Base-by-base conservation (phyloP, 2,329 filamentous ascomycete species). In the Fusarium compactum region DNA sequence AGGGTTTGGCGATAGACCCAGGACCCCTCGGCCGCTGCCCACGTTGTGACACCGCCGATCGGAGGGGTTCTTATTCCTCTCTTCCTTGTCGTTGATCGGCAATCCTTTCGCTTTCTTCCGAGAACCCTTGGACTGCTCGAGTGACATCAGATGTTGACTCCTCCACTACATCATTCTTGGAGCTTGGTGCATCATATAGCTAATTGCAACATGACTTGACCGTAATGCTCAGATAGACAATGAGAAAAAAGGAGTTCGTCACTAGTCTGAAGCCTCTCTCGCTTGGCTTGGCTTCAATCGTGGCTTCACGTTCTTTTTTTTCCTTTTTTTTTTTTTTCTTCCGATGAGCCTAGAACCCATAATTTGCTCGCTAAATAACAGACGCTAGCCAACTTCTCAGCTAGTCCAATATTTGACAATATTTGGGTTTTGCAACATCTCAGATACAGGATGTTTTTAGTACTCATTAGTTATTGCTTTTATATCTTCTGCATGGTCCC, bases 11-110 rank as follows among this genome's bases (percentile, higher is more conserved):
- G 25, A 32, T 41, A 38, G 46, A 51, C 22, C 52, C 15, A 46
- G 25, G 24, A 40, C 51, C 62, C 58, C 59, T 56, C 45, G 25
- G 22, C 41, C 18, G 40, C 6, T 44, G 44, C 29, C 61, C 71
- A 59, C 44, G 47, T 62, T 54, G 51, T 58, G 68, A 57, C 45
- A 73, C 43, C 52, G 68, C 70, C 65, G 71, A 73, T 72, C 71
- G 25, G 50, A 41, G 62, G 71, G 60, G 68, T 52, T 34, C 10
- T 51, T 51, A 46, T 55, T 50, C 45, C 55, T 22, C n/a, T 40
- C 10, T 51, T 48, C 58, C 57, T 53, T 51, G 58, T 22, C n/a
- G 15, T 48, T 62, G 54, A 63, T 60, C 62, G 66, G 43, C 62
- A 59, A 38, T 38, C 22, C 34, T 32, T 46, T 69, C 52, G 68